phyloP scores from a whole-genome alignment of 2,329 filamentous ascomycete genomes.

The Stemphylium beticola region DNA sequence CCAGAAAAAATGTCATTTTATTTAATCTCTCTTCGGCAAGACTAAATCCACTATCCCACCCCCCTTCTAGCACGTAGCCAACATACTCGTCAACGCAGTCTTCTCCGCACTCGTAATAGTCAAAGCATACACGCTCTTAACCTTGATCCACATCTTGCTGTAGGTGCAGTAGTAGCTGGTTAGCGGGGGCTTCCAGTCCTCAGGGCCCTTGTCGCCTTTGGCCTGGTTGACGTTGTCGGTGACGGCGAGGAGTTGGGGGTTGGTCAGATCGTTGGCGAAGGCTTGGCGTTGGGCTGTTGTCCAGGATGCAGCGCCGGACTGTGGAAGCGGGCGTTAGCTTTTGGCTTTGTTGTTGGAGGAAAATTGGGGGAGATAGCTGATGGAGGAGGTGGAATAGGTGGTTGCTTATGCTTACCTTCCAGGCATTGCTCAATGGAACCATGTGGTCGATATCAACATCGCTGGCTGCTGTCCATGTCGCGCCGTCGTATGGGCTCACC shows the following conservation, averaged over 20 bases:
- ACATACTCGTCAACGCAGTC: constrained; percentile 67
- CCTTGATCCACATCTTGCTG: constrained; percentile 75
- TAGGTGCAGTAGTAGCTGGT: constrained; percentile 77
- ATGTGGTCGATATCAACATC: constrained; percentile 86
- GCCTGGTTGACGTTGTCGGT: constrained; percentile 76
- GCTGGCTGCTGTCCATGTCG: constrained; percentile 68
- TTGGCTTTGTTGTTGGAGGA: not conserved
- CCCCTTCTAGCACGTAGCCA: constrained; percentile 64
- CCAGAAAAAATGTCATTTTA: not conserved
- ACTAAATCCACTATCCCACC: not conserved
- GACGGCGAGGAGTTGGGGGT: constrained; percentile 80
- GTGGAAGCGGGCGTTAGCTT: not conserved
- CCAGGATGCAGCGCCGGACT: constrained; percentile 74
- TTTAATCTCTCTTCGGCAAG: not conserved
- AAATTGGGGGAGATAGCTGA: no score
- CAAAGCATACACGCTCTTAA: constrained; percentile 75
- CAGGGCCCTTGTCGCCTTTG: constrained; percentile 77
- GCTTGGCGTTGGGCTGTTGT: constrained; percentile 68
- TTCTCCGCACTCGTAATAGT: constrained; percentile 76
- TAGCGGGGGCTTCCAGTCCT: constrained; percentile 72
- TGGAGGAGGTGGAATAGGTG: not conserved
- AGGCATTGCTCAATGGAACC: constrained; percentile 80
- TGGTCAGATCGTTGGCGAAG: constrained; percentile 78
- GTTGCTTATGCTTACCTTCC: constrained; percentile 64
- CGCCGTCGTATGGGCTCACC: constrained; percentile 76